Conservation (phyloP, 208 protist genomes). For the Blastocrithidia nonstop region DNA sequence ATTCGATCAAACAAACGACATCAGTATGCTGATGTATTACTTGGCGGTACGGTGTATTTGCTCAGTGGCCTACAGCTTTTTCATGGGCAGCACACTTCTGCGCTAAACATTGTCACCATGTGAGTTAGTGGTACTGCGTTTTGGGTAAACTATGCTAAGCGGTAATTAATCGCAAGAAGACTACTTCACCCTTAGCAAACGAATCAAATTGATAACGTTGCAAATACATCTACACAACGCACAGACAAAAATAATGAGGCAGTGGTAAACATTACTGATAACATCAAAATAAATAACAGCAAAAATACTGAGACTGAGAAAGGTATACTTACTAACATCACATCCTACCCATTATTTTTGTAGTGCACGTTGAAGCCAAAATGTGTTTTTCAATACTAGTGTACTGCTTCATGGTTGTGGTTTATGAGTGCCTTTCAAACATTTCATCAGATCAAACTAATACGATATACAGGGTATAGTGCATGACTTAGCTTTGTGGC, state of each 20-base stretch:
- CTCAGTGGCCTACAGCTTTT: constrained; percentile 51
- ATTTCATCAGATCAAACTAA: constrained; percentile 44
- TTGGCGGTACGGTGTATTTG: constrained; percentile 38
- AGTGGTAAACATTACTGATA: no score
- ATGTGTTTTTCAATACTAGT: no score
- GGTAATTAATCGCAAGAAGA: constrained; percentile 21
- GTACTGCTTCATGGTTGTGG: constrained; percentile 81
- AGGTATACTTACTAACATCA: no score
- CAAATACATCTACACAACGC: no score
- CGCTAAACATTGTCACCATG: constrained; percentile 48
- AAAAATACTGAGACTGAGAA: no score
- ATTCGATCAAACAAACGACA: constrained; percentile 37
- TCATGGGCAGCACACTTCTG: constrained; percentile 56
- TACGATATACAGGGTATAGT: constrained; percentile 73
- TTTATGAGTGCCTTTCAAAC: constrained; percentile 65
- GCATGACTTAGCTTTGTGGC: constrained; percentile 54
- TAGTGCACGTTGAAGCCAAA: no score
- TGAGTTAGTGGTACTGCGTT: constrained; percentile 62
- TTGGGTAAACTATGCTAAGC: constrained; percentile 37
- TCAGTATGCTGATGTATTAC: constrained; percentile 24
- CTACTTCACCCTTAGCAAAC: no score
- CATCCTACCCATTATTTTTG: no score
- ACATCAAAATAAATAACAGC: no score
- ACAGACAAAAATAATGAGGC: no score
- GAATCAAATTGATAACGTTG: no score